phyloP scores from a whole-genome alignment of 352 stramenopile species.

The Phytopythium helicoides region DNA sequence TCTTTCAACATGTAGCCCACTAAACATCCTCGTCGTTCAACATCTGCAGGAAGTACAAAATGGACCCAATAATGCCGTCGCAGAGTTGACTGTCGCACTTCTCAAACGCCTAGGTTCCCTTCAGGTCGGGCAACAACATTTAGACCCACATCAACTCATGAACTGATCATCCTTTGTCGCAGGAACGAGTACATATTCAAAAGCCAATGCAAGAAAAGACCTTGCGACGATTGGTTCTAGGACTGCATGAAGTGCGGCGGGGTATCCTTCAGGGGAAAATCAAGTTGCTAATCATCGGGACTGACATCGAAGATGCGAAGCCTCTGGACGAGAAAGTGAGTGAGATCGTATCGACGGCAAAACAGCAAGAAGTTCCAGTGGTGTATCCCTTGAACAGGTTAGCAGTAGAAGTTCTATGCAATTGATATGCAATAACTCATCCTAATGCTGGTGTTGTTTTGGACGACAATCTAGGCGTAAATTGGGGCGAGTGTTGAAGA shows the following conservation, averaged over 20 bases:
- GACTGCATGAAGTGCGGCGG: conserved; percentile 89
- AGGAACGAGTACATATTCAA: conserved; percentile 70
- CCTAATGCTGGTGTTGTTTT: neutral
- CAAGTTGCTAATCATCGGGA: conserved; percentile 86
- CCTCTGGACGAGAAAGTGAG: conserved; percentile 78
- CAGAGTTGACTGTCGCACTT: conserved; percentile 13
- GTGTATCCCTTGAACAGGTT: conserved; percentile 46
- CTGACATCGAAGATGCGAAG: conserved; percentile 84
- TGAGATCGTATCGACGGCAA: conserved; percentile 79
- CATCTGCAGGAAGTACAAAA: neutral
- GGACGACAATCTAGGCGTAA: conserved; percentile 56
- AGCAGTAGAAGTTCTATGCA: no score
- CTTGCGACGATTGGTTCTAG: conserved; percentile 86
- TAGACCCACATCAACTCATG: no score
- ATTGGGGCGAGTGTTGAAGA: conserved; percentile 90
- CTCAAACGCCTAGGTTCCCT: conserved; percentile 27
- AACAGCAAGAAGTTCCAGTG: conserved; percentile 40
- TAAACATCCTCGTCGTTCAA: no score
- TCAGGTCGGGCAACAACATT: conserved; percentile 14
- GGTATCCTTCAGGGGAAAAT: conserved; percentile 83
- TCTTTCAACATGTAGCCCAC: no score
- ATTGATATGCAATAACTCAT: no score
- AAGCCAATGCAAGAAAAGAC: conserved; percentile 66
- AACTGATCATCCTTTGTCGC: no score
- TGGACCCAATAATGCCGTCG: neutral